phyloP scores from a whole-genome alignment of 2,329 filamentous ascomycete species.

The Tolypocladium tropicale region DNA sequence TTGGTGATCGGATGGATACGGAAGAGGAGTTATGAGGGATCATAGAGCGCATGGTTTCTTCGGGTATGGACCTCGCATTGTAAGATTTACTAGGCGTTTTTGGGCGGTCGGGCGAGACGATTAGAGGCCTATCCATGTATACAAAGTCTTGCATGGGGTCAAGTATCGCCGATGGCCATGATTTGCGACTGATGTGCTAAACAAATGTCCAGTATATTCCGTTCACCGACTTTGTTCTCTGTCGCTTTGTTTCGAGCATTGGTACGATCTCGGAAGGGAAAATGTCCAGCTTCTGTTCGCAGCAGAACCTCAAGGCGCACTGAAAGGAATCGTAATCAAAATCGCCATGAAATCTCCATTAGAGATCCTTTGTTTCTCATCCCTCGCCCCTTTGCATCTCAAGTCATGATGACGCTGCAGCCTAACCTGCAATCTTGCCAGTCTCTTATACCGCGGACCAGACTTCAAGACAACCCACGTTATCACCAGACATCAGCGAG shows the following conservation, averaged over 20 bases:
- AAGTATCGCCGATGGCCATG: not conserved
- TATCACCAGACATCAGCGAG: not conserved
- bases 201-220: not conserved
- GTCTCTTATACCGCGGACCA: not conserved
- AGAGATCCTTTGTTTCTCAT: not conserved
- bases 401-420: not conserved
- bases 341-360: not conserved
- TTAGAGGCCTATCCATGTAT: slow-evolving; percentile 2
- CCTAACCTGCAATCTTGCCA: not conserved
- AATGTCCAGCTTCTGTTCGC: not conserved
- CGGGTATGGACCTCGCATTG: slow-evolving; percentile 12
- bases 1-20: slow-evolving; percentile 57
- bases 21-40: slow-evolving; percentile 43
- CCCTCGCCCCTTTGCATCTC: not conserved
- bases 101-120: slow-evolving; percentile 14
- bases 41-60: slow-evolving; percentile 10
- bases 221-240: not conserved
- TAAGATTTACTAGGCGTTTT: slow-evolving; percentile 22
- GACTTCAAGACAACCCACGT: not conserved
- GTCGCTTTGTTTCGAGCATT: not conserved
- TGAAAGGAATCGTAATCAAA: not conserved
- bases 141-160: slow-evolving; percentile 4
- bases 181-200: not conserved
- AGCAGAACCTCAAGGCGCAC: not conserved
- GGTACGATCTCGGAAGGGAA: not conserved